Evolutionary conservation across 345 rosid species (phyloP).

Genomic region (Gossypium australe): DNA sequence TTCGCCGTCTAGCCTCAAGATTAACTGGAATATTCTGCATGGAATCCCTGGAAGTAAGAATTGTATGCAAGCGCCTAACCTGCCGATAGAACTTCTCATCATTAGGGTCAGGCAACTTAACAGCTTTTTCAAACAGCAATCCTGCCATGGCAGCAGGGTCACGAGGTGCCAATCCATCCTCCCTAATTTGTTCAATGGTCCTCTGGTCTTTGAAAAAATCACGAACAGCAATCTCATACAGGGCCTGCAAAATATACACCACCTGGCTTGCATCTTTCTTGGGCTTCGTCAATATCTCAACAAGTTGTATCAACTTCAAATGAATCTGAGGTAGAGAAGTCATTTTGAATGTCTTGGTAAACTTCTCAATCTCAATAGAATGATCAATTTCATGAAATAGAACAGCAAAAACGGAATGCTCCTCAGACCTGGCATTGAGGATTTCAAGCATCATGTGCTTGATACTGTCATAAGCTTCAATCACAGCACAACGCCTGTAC

Average conservation of each 20-base stretch:
- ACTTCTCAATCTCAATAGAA: constrained; percentile 59
- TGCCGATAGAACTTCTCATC: constrained; percentile 73
- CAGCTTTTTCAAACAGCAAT: constrained; percentile 70
- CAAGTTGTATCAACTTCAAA: constrained; percentile 61
- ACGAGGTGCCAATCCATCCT: constrained; percentile 71
- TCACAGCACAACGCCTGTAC: constrained; percentile 85
- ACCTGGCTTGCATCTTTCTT: constrained; percentile 53
- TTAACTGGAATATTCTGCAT: constrained; percentile 79
- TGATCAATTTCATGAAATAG: constrained; percentile 81
- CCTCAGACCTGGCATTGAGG: constrained; percentile 65
- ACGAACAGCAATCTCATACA: constrained; percentile 75
- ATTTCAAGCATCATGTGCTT: constrained; percentile 70
- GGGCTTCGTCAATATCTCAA: constrained; percentile 50
- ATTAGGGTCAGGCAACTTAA: constrained; percentile 63
- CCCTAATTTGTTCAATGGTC: constrained; percentile 52
- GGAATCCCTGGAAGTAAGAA: constrained; percentile 85
- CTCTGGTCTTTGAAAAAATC: constrained; percentile 73
- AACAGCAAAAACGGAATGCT: constrained; percentile 65
- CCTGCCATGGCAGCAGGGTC: constrained; percentile 70
- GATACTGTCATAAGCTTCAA: constrained; percentile 83
- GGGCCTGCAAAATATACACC: constrained; percentile 81
- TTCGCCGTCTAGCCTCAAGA: constrained; percentile 91
- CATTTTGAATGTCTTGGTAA: constrained; percentile 75
- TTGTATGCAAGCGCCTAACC: constrained; percentile 80
- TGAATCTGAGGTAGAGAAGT: constrained; percentile 67